Conservation (phyloP, 257 asterid genomes). For the Solanum dulcamara region DNA sequence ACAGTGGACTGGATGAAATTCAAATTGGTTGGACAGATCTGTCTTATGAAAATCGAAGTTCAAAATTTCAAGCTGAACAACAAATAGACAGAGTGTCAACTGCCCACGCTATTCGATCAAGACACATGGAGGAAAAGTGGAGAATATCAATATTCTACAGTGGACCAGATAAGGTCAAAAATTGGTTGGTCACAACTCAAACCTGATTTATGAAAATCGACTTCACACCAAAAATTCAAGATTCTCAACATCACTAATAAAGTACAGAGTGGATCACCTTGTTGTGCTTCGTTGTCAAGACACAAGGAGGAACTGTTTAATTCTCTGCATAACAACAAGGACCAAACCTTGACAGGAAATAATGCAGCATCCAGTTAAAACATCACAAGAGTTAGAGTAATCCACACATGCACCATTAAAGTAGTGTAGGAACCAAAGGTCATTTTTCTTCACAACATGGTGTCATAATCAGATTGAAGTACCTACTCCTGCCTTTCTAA, state of each 20-base stretch:
- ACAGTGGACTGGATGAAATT: not conserved
- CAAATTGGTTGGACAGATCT: not conserved
- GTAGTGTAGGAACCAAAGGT: not conserved
- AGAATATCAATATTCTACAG: not conserved
- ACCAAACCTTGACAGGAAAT: slow-evolving; percentile 36
- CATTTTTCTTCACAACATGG: not conserved
- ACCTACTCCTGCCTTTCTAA: not conserved
- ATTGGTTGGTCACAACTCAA: not conserved
- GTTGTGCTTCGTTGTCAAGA: slow-evolving; percentile 22
- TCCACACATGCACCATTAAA: not conserved
- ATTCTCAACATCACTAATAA: not conserved
- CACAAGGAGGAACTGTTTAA: slow-evolving; percentile 18
- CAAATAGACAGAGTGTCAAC: not conserved
- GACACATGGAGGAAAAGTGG: not conserved
- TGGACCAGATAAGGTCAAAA: not conserved
- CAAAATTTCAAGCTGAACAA: slow-evolving; percentile 25
- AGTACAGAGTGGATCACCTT: slow-evolving; percentile 3
- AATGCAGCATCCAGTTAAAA: not conserved
- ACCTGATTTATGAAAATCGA: not conserved
- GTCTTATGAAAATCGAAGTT: not conserved
- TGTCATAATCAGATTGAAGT: not conserved
- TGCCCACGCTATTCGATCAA: not conserved
- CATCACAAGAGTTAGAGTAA: not conserved
- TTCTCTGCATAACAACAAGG: slow-evolving; percentile 26
- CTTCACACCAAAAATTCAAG: not conserved